Conservation (phyloP, 805 yeast genomes). For the Spathaspora passalidarum region DNA sequence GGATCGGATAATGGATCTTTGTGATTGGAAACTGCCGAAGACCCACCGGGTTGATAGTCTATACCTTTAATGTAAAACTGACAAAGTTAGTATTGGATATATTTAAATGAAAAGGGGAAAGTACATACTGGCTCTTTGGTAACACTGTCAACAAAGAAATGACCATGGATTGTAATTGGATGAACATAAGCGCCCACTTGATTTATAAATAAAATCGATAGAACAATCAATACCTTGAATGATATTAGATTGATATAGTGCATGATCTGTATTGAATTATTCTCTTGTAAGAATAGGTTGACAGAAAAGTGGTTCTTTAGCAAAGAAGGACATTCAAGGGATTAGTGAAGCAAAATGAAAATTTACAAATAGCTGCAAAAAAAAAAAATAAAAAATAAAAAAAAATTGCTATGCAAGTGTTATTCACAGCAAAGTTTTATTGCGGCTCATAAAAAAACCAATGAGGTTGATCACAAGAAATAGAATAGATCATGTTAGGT, state of each 20-base stretch:
- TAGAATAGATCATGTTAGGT: no score
- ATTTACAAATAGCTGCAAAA: constrained; percentile 1
- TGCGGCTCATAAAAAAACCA: no score
- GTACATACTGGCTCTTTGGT: constrained; percentile 65
- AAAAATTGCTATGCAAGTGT: no score
- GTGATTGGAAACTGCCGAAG: constrained; percentile 59
- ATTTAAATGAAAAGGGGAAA: no score
- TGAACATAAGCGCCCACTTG: constrained; percentile 33
- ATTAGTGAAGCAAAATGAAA: neutral
- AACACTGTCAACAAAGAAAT: constrained; percentile 71
- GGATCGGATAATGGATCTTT: constrained; percentile 78
- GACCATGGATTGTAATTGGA: constrained; percentile 68
- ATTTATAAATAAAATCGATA: neutral
- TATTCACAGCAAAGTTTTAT: no score
- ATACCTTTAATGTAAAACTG: constrained; percentile 81
- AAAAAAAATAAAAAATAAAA: neutral
- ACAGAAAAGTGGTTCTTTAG: neutral
- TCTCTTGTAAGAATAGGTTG: no score
- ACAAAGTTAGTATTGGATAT: neutral
- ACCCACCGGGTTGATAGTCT: constrained; percentile 96
- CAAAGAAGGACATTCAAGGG: neutral
- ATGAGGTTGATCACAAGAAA: no score
- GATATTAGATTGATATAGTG: no score
- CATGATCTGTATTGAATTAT: no score
- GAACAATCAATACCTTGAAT: neutral